phyloP scores from a whole-genome alignment of 768 basidiomycete species.

The Mrakia gelida region DNA sequence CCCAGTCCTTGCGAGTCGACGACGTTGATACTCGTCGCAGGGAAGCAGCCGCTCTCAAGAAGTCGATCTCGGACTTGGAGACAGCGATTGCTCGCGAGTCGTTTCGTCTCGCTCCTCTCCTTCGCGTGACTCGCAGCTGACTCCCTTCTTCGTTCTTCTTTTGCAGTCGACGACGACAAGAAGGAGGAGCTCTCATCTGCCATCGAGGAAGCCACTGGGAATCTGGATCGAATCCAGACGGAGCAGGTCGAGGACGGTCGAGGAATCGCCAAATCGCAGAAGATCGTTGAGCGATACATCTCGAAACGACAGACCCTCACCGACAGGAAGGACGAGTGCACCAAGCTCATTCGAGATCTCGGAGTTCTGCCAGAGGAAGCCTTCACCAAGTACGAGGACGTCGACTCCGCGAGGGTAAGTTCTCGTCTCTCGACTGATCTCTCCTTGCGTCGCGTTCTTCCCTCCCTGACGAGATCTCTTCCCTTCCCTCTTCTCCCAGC shows the following conservation, averaged over 20 bases:
- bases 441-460: background rate
- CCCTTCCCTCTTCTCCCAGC: conserved; percentile 49
- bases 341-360: conserved; percentile 88
- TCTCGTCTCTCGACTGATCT: background rate
- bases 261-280: conserved; percentile 83
- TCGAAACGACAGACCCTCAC: conserved; percentile 83
- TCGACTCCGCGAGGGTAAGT: conserved; percentile 79
- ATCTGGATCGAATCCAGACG: conserved; percentile 69
- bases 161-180: conserved; percentile 48
- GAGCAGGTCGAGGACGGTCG: conserved; percentile 84
- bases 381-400: conserved; percentile 85
- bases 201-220: conserved; percentile 41
- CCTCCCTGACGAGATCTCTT: background rate
- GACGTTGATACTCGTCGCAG: conserved; percentile 64
- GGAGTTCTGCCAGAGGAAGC: conserved; percentile 97
- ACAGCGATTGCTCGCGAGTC: conserved; percentile 59
- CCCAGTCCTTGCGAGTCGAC: conserved; percentile 49
- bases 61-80: conserved; percentile 61
- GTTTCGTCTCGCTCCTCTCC: background rate
- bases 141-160: background rate
- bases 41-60: conserved; percentile 65
- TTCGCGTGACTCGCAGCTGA: background rate
- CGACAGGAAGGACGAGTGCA: conserved; percentile 86
- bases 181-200: conserved; percentile 61
- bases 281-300: conserved; percentile 89